These are phyloP conservation scores for Fusarium transvaalense DNA, from an alignment of 2,329 filamentous ascomycete genomes.

Conservation along the genomic window DNA sequence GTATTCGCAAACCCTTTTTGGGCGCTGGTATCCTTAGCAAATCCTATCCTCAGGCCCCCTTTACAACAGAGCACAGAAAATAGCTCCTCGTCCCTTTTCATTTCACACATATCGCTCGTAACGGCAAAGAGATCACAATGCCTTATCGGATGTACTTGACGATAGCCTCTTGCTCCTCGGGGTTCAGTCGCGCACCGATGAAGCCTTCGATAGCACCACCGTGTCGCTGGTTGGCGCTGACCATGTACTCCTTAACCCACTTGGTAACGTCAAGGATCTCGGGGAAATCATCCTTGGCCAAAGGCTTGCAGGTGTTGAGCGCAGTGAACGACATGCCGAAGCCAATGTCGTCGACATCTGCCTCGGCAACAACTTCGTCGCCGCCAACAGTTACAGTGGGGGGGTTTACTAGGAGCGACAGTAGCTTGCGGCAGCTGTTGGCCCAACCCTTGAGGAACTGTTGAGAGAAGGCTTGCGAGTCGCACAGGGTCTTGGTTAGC, in stretches of 20 bases:
- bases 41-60: not conserved
- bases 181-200: constrained; percentile 76
- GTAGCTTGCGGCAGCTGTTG: constrained; percentile 87
- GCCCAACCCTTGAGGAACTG: constrained; percentile 91
- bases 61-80: not conserved
- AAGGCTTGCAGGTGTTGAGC: constrained; percentile 87
- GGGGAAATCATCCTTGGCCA: constrained; percentile 83
- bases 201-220: constrained; percentile 77
- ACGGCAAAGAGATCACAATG: not conserved
- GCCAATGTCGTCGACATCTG: constrained; percentile 93
- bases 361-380: constrained; percentile 84
- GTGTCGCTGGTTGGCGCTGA: constrained; percentile 80
- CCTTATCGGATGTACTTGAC: constrained; percentile 62
- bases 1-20: constrained; percentile 16
- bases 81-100: not conserved
- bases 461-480: constrained; percentile 84
- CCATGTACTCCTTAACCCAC: constrained; percentile 86
- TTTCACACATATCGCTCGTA: constrained; percentile 9
- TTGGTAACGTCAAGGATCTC: constrained; percentile 83
- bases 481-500: constrained; percentile 89
- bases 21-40: constrained; percentile 38
- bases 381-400: constrained; percentile 75
- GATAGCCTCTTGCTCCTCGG: constrained; percentile 68
- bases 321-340: constrained; percentile 96
- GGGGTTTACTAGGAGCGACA: constrained; percentile 90